These are phyloP conservation scores for Sclerotinia minor DNA, from an alignment of 2,329 filamentous ascomycete genomes.

Conservation along the genomic window DNA sequence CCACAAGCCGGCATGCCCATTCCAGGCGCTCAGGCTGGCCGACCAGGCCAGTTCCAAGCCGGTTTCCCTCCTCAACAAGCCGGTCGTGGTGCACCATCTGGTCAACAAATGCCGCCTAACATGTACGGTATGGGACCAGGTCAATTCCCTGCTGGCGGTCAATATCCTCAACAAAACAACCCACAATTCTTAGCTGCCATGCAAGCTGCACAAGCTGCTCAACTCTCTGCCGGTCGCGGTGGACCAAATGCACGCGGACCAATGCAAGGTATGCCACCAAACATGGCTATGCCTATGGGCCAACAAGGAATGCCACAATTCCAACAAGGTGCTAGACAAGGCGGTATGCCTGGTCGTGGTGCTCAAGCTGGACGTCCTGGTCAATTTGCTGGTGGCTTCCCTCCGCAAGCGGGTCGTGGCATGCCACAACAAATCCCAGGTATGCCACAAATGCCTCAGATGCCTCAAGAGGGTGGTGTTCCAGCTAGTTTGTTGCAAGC, in stretches of 20 bases:
- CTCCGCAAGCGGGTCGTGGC: slow-evolving; percentile 43
- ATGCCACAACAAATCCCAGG: slow-evolving; percentile 40
- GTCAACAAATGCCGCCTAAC: slow-evolving; percentile 83
- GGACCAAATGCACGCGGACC: slow-evolving; percentile 58
- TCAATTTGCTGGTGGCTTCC: slow-evolving; percentile 42
- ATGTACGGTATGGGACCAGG: slow-evolving; percentile 74
- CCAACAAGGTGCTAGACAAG: slow-evolving; percentile 53
- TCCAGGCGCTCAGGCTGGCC: slow-evolving; percentile 74
- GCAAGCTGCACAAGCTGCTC: slow-evolving; percentile 65
- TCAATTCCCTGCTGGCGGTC: slow-evolving; percentile 75
- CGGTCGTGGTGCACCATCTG: slow-evolving; percentile 78
- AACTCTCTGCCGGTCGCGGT: slow-evolving; percentile 48
- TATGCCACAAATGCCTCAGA: slow-evolving; percentile 34
- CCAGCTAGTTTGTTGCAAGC: slow-evolving; percentile 51
- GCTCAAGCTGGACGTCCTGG: slow-evolving; percentile 43
- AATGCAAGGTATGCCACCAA: slow-evolving; percentile 65
- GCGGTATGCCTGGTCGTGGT: slow-evolving; percentile 43
- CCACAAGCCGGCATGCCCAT: slow-evolving; percentile 61
- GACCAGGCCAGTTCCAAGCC: slow-evolving; percentile 81
- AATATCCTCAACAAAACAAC: slow-evolving; percentile 77
- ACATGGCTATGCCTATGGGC: slow-evolving; percentile 60
- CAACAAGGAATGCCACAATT: slow-evolving; percentile 56
- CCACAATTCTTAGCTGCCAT: slow-evolving; percentile 75
- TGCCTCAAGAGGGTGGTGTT: slow-evolving; percentile 38
- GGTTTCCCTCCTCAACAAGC: slow-evolving; percentile 81